Conservation (phyloP, 2,329 filamentous ascomycete genomes). For the Monosporascus sp. region DNA sequence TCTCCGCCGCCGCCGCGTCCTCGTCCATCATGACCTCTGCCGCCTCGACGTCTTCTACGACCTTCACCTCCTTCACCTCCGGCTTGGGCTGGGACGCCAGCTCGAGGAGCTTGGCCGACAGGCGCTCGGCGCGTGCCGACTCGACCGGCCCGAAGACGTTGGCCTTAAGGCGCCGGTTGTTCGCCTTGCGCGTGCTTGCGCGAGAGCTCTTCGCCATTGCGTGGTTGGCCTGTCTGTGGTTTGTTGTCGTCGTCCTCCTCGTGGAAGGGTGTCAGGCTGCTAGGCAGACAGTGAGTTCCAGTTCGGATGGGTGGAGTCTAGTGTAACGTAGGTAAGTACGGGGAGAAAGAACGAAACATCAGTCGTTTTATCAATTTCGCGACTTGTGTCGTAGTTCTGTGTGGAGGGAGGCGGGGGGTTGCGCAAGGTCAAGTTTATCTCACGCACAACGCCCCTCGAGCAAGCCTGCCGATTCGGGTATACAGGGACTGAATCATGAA, state of each 20-base stretch:
- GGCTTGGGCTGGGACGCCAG: constrained; percentile 73
- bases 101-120: constrained; percentile 81
- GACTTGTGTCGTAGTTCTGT: too few relatives aligned
- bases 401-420: too few relatives aligned
- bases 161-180: constrained; percentile 74
- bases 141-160: constrained; percentile 82
- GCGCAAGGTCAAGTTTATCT: too few relatives aligned
- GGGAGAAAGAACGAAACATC: too few relatives aligned
- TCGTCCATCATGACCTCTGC: constrained; percentile 13
- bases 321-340: too few relatives aligned
- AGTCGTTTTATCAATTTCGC: too few relatives aligned
- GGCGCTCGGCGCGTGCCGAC: constrained; percentile 70
- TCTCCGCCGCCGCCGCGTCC: constrained; percentile 23
- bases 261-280: not conserved
- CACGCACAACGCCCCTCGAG: too few relatives aligned
- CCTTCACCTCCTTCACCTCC: constrained; percentile 41
- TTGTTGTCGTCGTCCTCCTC: not conserved
- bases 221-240: not conserved
- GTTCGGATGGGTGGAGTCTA: too few relatives aligned
- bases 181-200: constrained; percentile 74
- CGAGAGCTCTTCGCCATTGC: constrained; percentile 83
- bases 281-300: not conserved
- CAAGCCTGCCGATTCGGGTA: too few relatives aligned
- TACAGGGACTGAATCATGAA: too few relatives aligned
- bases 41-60: constrained; percentile 33